These are phyloP conservation scores for Chenopodium berlandieri DNA, from an alignment of 148 eudicot genomes.

Conservation along the genomic window DNA sequence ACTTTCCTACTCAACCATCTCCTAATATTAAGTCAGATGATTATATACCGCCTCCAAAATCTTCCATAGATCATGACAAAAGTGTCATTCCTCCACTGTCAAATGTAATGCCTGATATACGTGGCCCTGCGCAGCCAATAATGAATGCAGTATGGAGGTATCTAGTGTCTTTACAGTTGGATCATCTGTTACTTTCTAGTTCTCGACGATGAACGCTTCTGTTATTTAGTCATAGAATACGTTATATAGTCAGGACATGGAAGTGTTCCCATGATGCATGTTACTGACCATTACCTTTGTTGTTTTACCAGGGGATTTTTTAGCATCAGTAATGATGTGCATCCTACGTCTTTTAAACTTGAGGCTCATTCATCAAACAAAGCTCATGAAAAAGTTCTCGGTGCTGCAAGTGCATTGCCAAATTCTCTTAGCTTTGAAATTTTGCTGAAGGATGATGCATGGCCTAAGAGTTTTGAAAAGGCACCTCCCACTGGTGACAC, in stretches of 20 bases:
- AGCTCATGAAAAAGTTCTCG: slow-evolving; percentile 34
- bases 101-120: not conserved
- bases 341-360: slow-evolving; percentile 22
- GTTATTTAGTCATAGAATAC: not conserved
- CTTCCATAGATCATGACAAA: slow-evolving; percentile 7
- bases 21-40: slow-evolving; percentile 1
- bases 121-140: slow-evolving; percentile 26
- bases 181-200: not conserved
- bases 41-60: slow-evolving; percentile 1
- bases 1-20: slow-evolving; percentile 3
- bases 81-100: not conserved
- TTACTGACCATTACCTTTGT: not conserved
- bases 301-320: slow-evolving; percentile 28
- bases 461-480: slow-evolving; percentile 34
- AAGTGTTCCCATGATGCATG: not conserved
- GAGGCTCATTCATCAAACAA: slow-evolving; percentile 38
- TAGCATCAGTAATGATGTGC: slow-evolving; percentile 15
- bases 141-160: slow-evolving; percentile 35
- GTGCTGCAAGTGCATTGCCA: slow-evolving; percentile 30
- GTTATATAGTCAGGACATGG: too few species aligned
- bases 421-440: slow-evolving; percentile 18
- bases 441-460: slow-evolving; percentile 19
- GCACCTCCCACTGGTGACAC: slow-evolving; percentile 29
- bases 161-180: not conserved
- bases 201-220: not conserved